Percentiles rank a stretch among this genome's conserved stretches.
Conservation (phyloP, 441 rosid genomes). For the Euphorbia celastroides region DNA sequence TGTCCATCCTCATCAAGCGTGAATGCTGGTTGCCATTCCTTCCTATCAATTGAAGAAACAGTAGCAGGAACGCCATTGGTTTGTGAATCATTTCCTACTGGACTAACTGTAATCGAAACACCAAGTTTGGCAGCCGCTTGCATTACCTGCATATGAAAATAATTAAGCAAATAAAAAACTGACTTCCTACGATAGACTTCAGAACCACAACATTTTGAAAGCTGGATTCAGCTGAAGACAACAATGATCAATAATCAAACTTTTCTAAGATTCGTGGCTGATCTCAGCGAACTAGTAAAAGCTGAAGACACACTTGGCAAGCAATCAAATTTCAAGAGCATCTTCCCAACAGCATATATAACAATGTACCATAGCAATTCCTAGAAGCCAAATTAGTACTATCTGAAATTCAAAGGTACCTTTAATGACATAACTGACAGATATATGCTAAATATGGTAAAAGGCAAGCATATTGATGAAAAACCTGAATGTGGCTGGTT, state of each 20-base stretch:
- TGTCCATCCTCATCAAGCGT: slow-evolving; percentile 77
- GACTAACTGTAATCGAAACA: slow-evolving; percentile 55
- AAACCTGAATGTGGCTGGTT: slow-evolving; percentile 85
- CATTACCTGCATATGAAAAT: slow-evolving; percentile 55
- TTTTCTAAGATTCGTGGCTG: slow-evolving; percentile 1
- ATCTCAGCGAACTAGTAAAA: not conserved
- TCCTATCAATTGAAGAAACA: slow-evolving; percentile 50
- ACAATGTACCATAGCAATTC: too few relatives aligned
- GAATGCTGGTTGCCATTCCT: slow-evolving; percentile 79
- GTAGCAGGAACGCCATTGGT: slow-evolving; percentile 41
- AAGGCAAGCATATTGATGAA: slow-evolving; percentile 5
- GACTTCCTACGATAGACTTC: slow-evolving; percentile 4
- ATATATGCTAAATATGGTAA: not conserved
- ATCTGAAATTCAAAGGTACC: not conserved
- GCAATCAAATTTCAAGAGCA: not conserved
- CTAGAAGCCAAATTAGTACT: not conserved
- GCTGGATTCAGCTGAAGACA: not conserved
- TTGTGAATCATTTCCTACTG: slow-evolving; percentile 63
- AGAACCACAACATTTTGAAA: slow-evolving; percentile 4
- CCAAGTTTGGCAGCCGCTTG: slow-evolving; percentile 79
- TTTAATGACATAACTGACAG: not conserved
- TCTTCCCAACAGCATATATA: not conserved
- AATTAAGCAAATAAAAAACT: slow-evolving; percentile 3
- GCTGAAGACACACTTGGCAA: not conserved
- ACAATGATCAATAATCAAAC: not conserved